A percentile compares a stretch with the other conserved stretches of the same genome.
These are phyloP conservation scores for Brasilioporus rufonigricans DNA, from an alignment of 768 basidiomycete genomes.

Conservation along the genomic window DNA sequence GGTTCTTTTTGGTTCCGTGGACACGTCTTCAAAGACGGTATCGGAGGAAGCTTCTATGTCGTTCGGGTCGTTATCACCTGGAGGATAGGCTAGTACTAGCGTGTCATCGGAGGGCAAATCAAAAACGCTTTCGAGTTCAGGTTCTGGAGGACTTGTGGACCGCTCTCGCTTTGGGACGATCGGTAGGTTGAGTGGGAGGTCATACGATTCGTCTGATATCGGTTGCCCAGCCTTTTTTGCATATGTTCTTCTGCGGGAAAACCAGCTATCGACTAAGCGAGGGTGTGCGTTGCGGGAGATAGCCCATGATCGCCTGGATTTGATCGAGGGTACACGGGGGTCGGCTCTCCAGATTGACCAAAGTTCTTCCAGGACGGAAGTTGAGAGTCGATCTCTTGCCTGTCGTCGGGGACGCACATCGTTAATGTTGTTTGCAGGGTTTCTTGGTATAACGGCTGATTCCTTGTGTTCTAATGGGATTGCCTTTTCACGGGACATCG, in stretches of 20 bases:
- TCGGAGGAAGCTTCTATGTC: slow-evolving; percentile 23
- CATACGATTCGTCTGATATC: slow-evolving; percentile 18
- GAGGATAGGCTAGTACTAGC: slow-evolving; percentile 13
- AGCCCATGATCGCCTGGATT: slow-evolving; percentile 29
- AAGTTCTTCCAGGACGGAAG: slow-evolving; percentile 21
- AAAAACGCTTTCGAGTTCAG: not conserved
- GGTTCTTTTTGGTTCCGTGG: not conserved
- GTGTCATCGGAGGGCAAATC: slow-evolving; percentile 27
- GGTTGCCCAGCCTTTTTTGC: slow-evolving; percentile 26
- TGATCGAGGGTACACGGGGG: slow-evolving; percentile 28
- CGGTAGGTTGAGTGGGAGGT: slow-evolving; percentile 15
- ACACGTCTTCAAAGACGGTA: slow-evolving; percentile 11
- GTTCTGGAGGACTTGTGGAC: slow-evolving; percentile 1
- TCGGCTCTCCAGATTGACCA: slow-evolving; percentile 30
- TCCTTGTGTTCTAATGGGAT: not conserved
- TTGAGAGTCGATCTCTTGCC: slow-evolving; percentile 11
- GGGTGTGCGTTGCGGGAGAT: slow-evolving; percentile 19
- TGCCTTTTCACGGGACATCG: slow-evolving; percentile 14
- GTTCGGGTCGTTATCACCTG: slow-evolving; percentile 1
- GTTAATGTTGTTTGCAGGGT: not conserved
- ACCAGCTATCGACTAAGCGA: slow-evolving; percentile 25
- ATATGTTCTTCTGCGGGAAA: slow-evolving; percentile 20
- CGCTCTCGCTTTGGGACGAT: slow-evolving; percentile 10
- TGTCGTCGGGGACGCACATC: slow-evolving; percentile 1
- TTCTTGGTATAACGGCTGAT: not conserved